Evolutionary conservation across 1,284 basidiomycete genomes (phyloP), one percentile per base, ranked within the genome.

Genomic region (Ganoderma lingzhi): DNA sequence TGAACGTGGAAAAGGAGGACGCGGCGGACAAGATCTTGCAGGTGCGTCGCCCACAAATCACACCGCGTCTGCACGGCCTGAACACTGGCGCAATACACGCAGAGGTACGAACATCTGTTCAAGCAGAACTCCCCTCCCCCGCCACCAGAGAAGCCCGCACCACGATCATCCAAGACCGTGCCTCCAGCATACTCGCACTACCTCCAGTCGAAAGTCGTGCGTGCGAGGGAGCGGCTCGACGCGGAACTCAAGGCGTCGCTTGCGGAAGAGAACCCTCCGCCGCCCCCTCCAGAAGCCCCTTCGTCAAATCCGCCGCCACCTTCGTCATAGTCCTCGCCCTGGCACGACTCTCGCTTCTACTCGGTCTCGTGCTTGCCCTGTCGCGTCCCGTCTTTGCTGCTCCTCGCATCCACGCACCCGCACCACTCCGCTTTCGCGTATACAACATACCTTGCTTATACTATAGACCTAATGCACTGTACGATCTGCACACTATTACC

Each of bases 51-150:
- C 10, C 56, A 30, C 19, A 19, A 19, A 87, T 82, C 45, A 44
- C 23, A 8, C 66, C 48, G 65, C 42, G 53, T 58, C 62, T 30
- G 41, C 51, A 8, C 41, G 8, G 23, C 61, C 15, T 62, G 44
- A 6, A 45, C 61, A 63, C 48, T 44, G 44, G 12, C 44, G 6
- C 80, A 15, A 14, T 28, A 12, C 23, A 1, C 41, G 8, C 80
- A 98, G 96, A 90, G 93, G 78, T 99, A 98, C 78, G 96, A 99
- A 75, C 92, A 94, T 77, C 85, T 99, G 66, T 98, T 99, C 86
- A 92, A 93, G 80, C 90, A 90, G 69, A 96, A 99, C 83, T 86
- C 93, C 61, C 91, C 91, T 9, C 87, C 87, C n/a, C 85, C 88
- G 61, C 83, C 87, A 63, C 82, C 87, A 30, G 81, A 86, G 56